A percentile compares a stretch with the other conserved stretches of the same genome.
Evolutionary conservation across 176 grass and related monocot species (phyloP).

Genomic region (Musa schizocarpa): DNA sequence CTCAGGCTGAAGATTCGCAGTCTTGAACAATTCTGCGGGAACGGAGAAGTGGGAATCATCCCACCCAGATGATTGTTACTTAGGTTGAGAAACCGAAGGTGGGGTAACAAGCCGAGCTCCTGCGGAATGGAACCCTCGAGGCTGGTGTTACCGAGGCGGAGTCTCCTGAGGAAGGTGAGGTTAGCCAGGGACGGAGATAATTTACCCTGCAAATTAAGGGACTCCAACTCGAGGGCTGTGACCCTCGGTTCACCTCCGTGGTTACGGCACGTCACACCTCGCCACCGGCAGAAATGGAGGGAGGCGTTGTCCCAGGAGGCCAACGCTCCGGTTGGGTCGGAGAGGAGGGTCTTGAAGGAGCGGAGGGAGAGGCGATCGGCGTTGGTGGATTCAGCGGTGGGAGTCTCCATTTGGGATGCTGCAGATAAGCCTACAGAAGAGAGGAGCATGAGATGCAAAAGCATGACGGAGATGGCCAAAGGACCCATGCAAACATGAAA

Average conservation of each 20-base stretch:
- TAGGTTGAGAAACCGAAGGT: not conserved
- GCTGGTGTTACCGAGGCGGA: not conserved
- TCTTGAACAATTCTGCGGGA: not conserved
- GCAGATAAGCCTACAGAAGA: too few species aligned
- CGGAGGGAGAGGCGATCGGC: conserved; percentile 22
- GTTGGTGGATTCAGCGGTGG: not conserved
- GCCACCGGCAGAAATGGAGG: conserved; percentile 27
- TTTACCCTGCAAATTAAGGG: conserved; percentile 13
- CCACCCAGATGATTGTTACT: not conserved
- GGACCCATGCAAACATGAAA: too few species aligned
- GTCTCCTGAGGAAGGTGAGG: conserved; percentile 33
- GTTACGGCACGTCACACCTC: conserved; percentile 7
- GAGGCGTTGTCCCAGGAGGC: conserved; percentile 29
- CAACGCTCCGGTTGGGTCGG: conserved; percentile 9
- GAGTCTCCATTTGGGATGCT: not conserved
- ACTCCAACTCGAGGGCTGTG: conserved; percentile 20
- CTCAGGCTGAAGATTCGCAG: not conserved
- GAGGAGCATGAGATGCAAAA: too few species aligned
- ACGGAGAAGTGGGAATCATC: not conserved
- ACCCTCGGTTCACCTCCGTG: conserved; percentile 19
- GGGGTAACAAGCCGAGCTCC: not conserved
- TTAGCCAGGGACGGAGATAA: conserved; percentile 16
- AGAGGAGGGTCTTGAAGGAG: conserved; percentile 39
- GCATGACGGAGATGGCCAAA: too few species aligned
- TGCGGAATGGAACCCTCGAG: not conserved